A percentile compares a stretch with the other conserved stretches of the same genome.
These are phyloP conservation scores for Melanomma pulvis-pyrius DNA, from an alignment of 495 filamentous ascomycete genomes.

Conservation along the genomic window DNA sequence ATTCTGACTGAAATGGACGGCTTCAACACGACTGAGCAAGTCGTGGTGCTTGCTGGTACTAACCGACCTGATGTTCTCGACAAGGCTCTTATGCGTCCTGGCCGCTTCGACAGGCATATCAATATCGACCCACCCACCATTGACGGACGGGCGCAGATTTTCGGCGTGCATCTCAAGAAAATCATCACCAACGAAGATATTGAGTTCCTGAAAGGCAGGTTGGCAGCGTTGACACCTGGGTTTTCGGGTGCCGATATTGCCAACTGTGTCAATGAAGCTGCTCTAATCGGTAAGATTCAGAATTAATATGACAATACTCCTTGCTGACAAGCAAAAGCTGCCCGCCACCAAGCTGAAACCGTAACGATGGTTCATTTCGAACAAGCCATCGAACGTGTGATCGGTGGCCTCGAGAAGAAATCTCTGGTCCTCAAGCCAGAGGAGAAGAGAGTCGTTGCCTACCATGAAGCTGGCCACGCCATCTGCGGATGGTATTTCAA, in stretches of 20 bases:
- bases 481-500: conserved; percentile 98
- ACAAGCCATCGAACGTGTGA: conserved; percentile 93
- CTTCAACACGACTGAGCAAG: conserved; percentile 96
- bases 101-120: conserved; percentile 96
- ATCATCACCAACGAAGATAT: conserved; percentile 88
- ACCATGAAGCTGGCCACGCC: conserved; percentile 97
- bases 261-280: conserved; percentile 97
- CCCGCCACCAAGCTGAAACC: conserved; percentile 71
- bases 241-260: conserved; percentile 98
- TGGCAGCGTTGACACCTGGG: conserved; percentile 89
- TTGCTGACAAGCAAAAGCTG: conserved; percentile 63
- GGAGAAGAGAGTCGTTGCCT: conserved; percentile 93
- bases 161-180: conserved; percentile 87
- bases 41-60: conserved; percentile 97
- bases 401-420: conserved; percentile 95
- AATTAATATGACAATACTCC: neutral
- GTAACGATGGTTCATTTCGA: conserved; percentile 92
- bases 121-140: conserved; percentile 91
- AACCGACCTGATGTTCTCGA: conserved; percentile 94
- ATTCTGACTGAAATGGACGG: conserved; percentile 99
- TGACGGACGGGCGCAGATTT: conserved; percentile 95
- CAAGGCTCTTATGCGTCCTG: conserved; percentile 92
- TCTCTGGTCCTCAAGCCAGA: conserved; percentile 87
- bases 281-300: conserved; percentile 77
- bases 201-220: conserved; percentile 80